Conservation (phyloP, 2,329 filamentous ascomycete genomes). For the Aspergillus sp. region DNA sequence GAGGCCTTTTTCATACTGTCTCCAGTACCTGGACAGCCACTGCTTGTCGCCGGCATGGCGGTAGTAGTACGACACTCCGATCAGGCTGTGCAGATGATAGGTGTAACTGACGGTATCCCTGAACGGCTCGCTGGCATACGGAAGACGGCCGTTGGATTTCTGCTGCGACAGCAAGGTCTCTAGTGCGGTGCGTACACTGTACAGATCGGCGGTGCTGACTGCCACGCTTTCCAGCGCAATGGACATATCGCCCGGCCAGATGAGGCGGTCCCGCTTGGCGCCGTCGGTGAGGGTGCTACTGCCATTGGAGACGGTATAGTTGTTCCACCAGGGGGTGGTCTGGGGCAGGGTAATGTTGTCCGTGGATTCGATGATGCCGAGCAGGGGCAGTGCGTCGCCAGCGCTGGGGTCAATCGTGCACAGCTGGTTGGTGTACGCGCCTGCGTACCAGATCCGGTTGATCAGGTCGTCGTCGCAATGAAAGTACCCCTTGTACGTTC, state of each 20-base stretch:
- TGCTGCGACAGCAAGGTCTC: slow-evolving; percentile 49
- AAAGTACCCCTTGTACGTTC: slow-evolving; percentile 52
- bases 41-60: slow-evolving; percentile 40
- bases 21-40: slow-evolving; percentile 44
- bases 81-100: slow-evolving; percentile 53
- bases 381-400: slow-evolving; percentile 18
- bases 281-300: slow-evolving; percentile 38
- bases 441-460: slow-evolving; percentile 57
- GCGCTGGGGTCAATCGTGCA: slow-evolving; percentile 29
- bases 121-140: slow-evolving; percentile 51
- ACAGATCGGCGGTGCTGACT: slow-evolving; percentile 54
- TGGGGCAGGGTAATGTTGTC: slow-evolving; percentile 13
- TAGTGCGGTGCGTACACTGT: slow-evolving; percentile 50
- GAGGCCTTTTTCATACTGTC: slow-evolving; percentile 42
- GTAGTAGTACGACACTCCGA: slow-evolving; percentile 47
- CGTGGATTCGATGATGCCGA: slow-evolving; percentile 1
- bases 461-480: slow-evolving; percentile 49
- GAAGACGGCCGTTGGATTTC: slow-evolving; percentile 44
- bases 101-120: slow-evolving; percentile 46
- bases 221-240: slow-evolving; percentile 55
- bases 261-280: slow-evolving; percentile 42
- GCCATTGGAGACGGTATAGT: slow-evolving; percentile 27
- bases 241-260: slow-evolving; percentile 62
- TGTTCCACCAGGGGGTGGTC: slow-evolving; percentile 29
- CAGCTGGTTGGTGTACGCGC: slow-evolving; percentile 47